Conservation (phyloP, 768 basidiomycete species). For the Dacryopinax spathularia region DNA sequence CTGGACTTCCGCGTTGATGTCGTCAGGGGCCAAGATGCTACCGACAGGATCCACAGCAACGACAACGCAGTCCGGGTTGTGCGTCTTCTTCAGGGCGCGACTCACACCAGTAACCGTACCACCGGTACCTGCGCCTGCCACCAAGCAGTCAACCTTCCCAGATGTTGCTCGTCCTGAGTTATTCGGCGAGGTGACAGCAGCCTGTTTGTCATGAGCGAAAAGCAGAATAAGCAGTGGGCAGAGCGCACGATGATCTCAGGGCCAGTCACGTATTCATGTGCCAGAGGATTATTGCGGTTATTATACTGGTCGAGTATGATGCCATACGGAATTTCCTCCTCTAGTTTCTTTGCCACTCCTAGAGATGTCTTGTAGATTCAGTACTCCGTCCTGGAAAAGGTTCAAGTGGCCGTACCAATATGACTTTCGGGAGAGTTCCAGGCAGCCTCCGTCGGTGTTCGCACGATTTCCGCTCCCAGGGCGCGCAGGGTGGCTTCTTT, state of each 20-base stretch:
- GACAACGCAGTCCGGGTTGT: slow-evolving; percentile 57
- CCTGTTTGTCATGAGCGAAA: slow-evolving; percentile 21
- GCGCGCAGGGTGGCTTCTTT: slow-evolving; percentile 87
- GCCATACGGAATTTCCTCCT: slow-evolving; percentile 62
- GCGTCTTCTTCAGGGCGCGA: slow-evolving; percentile 59
- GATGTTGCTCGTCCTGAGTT: slow-evolving; percentile 45
- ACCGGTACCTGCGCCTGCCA: slow-evolving; percentile 87
- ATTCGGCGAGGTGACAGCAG: slow-evolving; percentile 51
- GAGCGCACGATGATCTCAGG: slow-evolving; percentile 61
- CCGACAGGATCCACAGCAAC: slow-evolving; percentile 93
- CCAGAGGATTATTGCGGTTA: slow-evolving; percentile 59
- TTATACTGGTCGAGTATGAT: slow-evolving; percentile 84
- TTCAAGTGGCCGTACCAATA: slow-evolving; percentile 50
- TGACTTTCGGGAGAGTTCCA: slow-evolving; percentile 85
- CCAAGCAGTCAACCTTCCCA: slow-evolving; percentile 61
- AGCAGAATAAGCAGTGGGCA: background rate
- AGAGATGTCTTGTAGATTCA: slow-evolving; percentile 42
- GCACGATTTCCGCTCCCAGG: slow-evolving; percentile 84
- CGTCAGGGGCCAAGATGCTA: slow-evolving; percentile 71
- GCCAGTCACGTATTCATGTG: slow-evolving; percentile 81
- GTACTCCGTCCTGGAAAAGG: slow-evolving; percentile 68
- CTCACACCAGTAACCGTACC: slow-evolving; percentile 87
- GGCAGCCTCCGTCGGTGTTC: slow-evolving; percentile 79
- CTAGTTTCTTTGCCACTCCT: slow-evolving; percentile 74
- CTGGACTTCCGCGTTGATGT: slow-evolving; percentile 40